phyloP scores from a whole-genome alignment of 2,329 filamentous ascomycete genomes.

The Akanthomyces lecanii region DNA sequence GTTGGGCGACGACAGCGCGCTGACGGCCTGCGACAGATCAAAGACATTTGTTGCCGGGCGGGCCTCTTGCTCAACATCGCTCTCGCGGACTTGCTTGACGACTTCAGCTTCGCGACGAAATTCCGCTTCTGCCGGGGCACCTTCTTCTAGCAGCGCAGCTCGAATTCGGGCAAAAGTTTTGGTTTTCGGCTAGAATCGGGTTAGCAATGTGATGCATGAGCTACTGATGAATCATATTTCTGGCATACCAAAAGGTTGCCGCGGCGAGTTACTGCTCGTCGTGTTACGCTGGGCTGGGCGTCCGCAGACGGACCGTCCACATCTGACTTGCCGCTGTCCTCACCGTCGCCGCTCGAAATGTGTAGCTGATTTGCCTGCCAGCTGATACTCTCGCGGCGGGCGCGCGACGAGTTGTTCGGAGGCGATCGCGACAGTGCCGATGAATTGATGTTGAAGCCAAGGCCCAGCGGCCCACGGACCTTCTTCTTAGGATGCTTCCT shows the following conservation, averaged over 20 bases:
- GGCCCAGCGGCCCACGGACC: constrained; percentile 43
- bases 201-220: background rate
- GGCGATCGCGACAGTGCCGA: constrained; percentile 66
- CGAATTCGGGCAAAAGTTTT: constrained; percentile 92
- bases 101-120: constrained; percentile 90
- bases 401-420: constrained; percentile 49
- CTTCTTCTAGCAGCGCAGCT: constrained; percentile 84
- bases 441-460: constrained; percentile 46
- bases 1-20: constrained; percentile 65
- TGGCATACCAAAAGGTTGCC: constrained; percentile 77
- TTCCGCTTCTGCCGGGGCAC: constrained; percentile 81
- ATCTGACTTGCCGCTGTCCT: constrained; percentile 58
- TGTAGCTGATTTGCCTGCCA: constrained; percentile 86
- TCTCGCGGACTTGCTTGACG: constrained; percentile 89
- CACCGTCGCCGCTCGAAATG: constrained; percentile 65
- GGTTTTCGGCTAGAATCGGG: constrained; percentile 70
- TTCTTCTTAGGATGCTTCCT: constrained; percentile 62
- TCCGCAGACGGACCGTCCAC: constrained; percentile 46
- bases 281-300: constrained; percentile 69
- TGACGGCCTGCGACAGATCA: constrained; percentile 46
- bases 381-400: constrained; percentile 81
- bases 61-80: constrained; percentile 63
- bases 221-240: background rate
- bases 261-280: constrained; percentile 76
- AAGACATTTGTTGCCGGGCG: constrained; percentile 35